Evolutionary conservation across 257 asterid species (phyloP), one percentile per base, ranked within the genome.

Genomic region (Fraxinus pennsylvanica): DNA sequence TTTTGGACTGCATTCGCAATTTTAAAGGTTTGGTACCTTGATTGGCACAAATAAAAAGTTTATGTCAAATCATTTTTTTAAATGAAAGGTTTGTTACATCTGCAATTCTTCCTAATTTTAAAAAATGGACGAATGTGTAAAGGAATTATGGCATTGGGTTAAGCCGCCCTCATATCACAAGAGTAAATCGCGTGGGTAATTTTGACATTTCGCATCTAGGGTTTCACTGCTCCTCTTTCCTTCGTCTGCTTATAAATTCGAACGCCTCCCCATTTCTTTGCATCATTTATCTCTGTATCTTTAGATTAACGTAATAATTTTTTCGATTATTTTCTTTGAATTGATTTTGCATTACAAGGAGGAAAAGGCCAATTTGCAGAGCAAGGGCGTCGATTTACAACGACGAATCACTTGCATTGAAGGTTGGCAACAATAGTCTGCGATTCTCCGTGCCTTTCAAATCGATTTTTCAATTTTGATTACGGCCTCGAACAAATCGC

Each of bases 371-470:
- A 85, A 90, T 91, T 85, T 19, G 94, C 92, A 87, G 94, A 91
- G 91, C 92, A 89, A 87, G 91, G 45, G 77, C 91, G 87, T 86
- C 85, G 5, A 79, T 75, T 43, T 41, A 19, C 33, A 3, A 75
- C 83, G 91, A 75, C 81, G 92, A 83, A 79, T 70, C 38, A 71
- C 92, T 88, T 89, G 92, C 94, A 81, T 89, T 89, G 92, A 88
- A 87, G 92, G 91, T 88, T 88, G 92, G 92, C 92, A 0, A 89
- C 35, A 91, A 0, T 68, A 57, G 13, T 22, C 69, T 63, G 90
- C 87, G 85, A 73, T 89, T 91, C 94, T 90, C 97, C 87, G 87
- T 87, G 97, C 93, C 97, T 87, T 59, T 89, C 90, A 81, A 66
- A 85, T 65, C 22, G 32, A n/a, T n/a, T 0, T 0, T 39, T 59